Base-by-base conservation (phyloP, 176 grass and related monocot species). In the Secale cereale region DNA sequence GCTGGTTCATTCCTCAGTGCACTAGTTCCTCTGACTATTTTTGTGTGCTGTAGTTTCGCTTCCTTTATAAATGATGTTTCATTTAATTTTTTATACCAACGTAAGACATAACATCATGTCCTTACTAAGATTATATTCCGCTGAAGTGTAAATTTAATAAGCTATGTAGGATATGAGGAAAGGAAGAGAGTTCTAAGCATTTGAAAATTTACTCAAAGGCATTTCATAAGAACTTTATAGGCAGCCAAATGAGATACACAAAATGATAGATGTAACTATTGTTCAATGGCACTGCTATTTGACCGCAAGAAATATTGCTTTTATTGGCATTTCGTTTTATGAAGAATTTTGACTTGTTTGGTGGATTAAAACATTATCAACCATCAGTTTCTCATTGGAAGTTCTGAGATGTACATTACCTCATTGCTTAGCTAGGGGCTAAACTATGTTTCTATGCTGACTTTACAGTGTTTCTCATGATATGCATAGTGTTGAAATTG, bases 341-440 rank as follows among this genome's bases (percentile, higher is more conserved):
- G 19, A 66, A 52, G 62, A 40, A 26, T 33, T 68, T 67, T 14
- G 25, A 54, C 13, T 54, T 23, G 29, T 45, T 56, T 19, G 14
- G 20, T 68, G 43, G 32, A 81, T 52, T 54, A 81, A 31, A 32
- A 26, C 29, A 48, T 52, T 29, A 63, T 63, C 52, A 41, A 27
- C 57, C 33, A 79, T 8, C 35, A 19, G 35, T 79, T 79, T 79
- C 35, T 62, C 15, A 57, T 14, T 81, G 65, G 66, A 81, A 69
- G 79, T 54, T 80, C 61, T 80, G 35, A 64, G 59, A 79, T 63
- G 77, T 82, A 43, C 59, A 60, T 71, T 33, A 36, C 64, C 27
- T 62, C 23, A 14, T 48, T 74, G 70, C 70, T 29, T 48, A 74
- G 25, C 14, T 48, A 74, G 59, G 33, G 6, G 77, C 22, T 77